Percentiles rank a stretch among this genome's conserved stretches.
These are phyloP conservation scores for Heterobasidion irregulare DNA, from an alignment of 1,284 basidiomycete genomes.

Conservation along the genomic window DNA sequence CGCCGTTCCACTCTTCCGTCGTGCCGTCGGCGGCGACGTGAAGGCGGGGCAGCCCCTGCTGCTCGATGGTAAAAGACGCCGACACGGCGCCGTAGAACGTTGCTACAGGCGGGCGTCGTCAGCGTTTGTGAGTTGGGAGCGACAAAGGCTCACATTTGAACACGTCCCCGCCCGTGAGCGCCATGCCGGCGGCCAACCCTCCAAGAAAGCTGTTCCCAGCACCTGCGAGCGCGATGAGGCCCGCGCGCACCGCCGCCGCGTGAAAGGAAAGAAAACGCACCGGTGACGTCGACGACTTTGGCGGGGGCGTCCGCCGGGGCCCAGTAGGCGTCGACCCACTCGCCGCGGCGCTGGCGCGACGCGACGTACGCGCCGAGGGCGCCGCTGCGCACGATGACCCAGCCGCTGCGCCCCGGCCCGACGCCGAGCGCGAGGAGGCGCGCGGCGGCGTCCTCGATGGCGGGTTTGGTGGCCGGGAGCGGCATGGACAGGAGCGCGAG, in stretches of 20 bases:
- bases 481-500: constrained; percentile 52
- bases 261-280: constrained; percentile 26
- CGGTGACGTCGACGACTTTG: constrained; percentile 78
- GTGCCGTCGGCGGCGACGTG: constrained; percentile 20
- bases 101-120: constrained; percentile 35
- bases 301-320: constrained; percentile 20
- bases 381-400: constrained; percentile 73
- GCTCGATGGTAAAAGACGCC: constrained; percentile 80
- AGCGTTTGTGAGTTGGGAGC: background rate
- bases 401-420: constrained; percentile 36
- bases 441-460: constrained; percentile 55
- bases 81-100: constrained; percentile 68
- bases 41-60: constrained; percentile 61
- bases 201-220: constrained; percentile 88
- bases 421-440: constrained; percentile 52
- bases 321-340: constrained; percentile 81
- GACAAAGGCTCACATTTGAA: constrained; percentile 44
- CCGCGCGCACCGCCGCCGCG: background rate
- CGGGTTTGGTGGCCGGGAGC: constrained; percentile 34
- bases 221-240: constrained; percentile 31
- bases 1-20: constrained; percentile 60
- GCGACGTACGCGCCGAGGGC: constrained; percentile 69
- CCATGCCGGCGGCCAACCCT: constrained; percentile 70
- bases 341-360: constrained; percentile 29
- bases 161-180: constrained; percentile 47